Base-by-base conservation (phyloP, 2,329 filamentous ascomycete genomes). In the Ophiocordyceps camponoti-leonardi region DNA sequence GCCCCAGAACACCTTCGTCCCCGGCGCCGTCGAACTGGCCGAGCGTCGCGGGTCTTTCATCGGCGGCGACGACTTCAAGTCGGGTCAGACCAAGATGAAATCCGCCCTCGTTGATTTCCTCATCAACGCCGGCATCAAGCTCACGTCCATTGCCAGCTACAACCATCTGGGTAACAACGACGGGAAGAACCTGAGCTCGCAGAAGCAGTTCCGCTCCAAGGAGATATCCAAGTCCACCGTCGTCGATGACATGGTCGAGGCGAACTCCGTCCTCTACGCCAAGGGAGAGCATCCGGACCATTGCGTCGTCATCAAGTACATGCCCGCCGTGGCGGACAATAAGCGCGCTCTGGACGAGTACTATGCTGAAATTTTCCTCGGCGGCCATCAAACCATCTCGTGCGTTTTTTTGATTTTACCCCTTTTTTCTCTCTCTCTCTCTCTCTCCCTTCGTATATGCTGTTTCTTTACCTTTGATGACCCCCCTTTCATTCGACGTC, bases 71-170 rank as follows among this genome's bases (percentile, higher is more conserved):
- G 92, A 98, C 69, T 98, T 98, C 81, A 98, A 98, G 73, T 96
- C 92, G 50, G 92, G 92, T 51, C 92, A 98, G 74, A 98, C 92
- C 63, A 98, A 98, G 80, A 98, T 98, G 92, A 98, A 98, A 72
- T 96, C 92, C 49, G 92, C 92, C 19, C 79, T 98, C 28, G 92
- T 96, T 42, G 92, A 98, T 68, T 98, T 98, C 71, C 68, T 98
- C 62, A 94, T 98, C 79, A 95, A 81, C 63, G 92, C 92, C 43
- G 92, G 92, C 62, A 96, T 98, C 76, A 95, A 94, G 72, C 79
- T 98, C 60, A 96, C 90, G 49, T 94, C 88, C 39, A 96, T 98
- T 68, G 86, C 92, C 52, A 93, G 85, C 68, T 98, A 98, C 79
- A 98, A 98, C 72, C 92, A 98, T 65, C 81, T 98, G 46, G 92